These are phyloP conservation scores for Prunella vulgaris DNA, from an alignment of 257 asterid species.

Conservation along the genomic window DNA sequence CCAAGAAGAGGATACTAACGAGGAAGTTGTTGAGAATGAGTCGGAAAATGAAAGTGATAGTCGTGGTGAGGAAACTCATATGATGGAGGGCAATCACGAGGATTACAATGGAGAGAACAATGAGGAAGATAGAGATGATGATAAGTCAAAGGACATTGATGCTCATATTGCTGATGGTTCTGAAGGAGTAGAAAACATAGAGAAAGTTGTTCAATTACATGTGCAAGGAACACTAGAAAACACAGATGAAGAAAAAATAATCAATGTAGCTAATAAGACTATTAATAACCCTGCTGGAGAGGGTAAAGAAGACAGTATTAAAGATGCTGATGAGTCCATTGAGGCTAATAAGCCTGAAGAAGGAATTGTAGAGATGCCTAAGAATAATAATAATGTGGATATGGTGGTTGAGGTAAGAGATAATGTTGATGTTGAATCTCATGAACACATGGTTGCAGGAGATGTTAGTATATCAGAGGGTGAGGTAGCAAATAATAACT, in stretches of 20 bases:
- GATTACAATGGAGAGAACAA: constrained; percentile 29
- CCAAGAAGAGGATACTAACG: constrained; percentile 25
- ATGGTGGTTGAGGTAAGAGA: constrained; percentile 11
- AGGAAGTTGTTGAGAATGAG: constrained; percentile 34
- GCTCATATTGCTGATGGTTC: constrained; percentile 11
- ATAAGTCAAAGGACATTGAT: constrained; percentile 5
- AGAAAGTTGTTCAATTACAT: not conserved
- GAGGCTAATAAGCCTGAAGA: constrained; percentile 9
- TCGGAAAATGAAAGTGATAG: constrained; percentile 57
- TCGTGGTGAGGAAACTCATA: constrained; percentile 42
- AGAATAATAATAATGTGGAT: not conserved
- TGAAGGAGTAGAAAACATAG: constrained; percentile 13
- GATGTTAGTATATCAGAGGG: constrained; percentile 11
- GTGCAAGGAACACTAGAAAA: constrained; percentile 4
- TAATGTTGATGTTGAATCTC: constrained; percentile 13
- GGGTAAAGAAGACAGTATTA: not conserved
- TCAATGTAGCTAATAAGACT: not conserved
- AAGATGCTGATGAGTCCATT: not conserved
- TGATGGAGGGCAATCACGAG: constrained; percentile 45
- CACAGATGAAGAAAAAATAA: constrained; percentile 7
- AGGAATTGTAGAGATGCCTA: not conserved
- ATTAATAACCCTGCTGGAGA: not conserved
- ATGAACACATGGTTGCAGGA: constrained; percentile 3
- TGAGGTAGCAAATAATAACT: constrained; percentile 12
- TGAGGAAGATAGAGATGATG: constrained; percentile 25